Evolutionary conservation across 768 basidiomycete genomes (phyloP).

Genomic region (Suillus alpinus): DNA sequence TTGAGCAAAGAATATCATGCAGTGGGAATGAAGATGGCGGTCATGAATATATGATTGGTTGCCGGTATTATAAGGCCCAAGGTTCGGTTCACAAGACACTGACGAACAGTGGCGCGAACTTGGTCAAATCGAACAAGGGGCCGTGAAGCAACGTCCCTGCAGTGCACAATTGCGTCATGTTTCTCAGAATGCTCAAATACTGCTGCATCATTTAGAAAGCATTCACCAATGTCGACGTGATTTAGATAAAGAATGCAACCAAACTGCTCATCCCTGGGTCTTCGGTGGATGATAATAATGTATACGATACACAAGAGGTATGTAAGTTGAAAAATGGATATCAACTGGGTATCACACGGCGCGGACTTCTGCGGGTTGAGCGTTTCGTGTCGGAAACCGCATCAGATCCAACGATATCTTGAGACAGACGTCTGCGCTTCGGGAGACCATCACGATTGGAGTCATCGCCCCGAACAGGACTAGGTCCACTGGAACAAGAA

Average conservation of each 20-base stretch:
- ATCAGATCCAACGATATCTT: background rate
- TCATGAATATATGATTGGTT: background rate
- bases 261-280: background rate
- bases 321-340: background rate
- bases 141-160: background rate
- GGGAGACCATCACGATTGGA: background rate
- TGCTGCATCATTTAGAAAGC: background rate
- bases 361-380: background rate
- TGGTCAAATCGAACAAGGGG: background rate
- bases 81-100: background rate
- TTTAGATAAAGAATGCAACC: background rate
- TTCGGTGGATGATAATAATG: background rate
- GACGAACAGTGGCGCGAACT: background rate
- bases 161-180: background rate
- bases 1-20: constrained; percentile 3
- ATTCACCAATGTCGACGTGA: background rate
- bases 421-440: background rate
- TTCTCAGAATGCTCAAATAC: background rate
- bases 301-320: background rate
- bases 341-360: background rate
- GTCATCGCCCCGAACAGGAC: background rate
- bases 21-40: constrained; percentile 7
- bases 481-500: background rate
- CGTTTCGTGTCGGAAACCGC: background rate
- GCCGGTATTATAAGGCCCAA: background rate